Evolutionary conservation across 148 eudicot species (phyloP).

Genomic region (Mesembryanthemum crystallinum): DNA sequence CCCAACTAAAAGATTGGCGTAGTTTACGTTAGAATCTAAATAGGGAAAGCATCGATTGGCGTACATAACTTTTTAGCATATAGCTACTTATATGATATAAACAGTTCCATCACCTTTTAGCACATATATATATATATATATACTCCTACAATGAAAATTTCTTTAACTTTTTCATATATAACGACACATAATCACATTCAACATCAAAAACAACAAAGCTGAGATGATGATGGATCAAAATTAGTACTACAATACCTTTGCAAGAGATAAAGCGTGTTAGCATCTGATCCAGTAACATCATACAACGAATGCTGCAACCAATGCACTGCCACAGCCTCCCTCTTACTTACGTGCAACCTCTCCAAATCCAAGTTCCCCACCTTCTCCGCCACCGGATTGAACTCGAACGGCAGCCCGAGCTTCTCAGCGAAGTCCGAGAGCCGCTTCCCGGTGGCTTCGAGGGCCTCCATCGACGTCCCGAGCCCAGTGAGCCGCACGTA

Average conservation of each 20-base stretch:
- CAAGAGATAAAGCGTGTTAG: slow-evolving; percentile 69
- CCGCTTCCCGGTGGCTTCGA: slow-evolving; percentile 84
- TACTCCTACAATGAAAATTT: too few relatives aligned
- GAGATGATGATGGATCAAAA: too few relatives aligned
- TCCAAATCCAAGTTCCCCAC: slow-evolving; percentile 71
- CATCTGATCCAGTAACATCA: slow-evolving; percentile 88
- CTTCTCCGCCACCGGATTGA: slow-evolving; percentile 69
- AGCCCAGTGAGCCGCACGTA: slow-evolving; percentile 77
- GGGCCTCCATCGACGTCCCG: slow-evolving; percentile 64
- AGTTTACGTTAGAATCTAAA: neutral
- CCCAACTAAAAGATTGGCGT: too few relatives aligned
- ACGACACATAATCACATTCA: neutral
- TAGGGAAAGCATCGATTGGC: neutral
- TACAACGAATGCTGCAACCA: slow-evolving; percentile 96
- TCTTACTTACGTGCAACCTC: slow-evolving; percentile 62
- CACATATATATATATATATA: too few relatives aligned
- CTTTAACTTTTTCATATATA: too few relatives aligned
- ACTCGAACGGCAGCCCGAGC: slow-evolving; percentile 84
- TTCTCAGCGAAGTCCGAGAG: slow-evolving; percentile 78
- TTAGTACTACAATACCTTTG: slow-evolving; percentile 59
- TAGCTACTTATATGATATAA: neutral
- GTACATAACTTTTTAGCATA: neutral
- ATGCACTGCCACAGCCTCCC: slow-evolving; percentile 91
- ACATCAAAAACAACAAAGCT: too few relatives aligned
- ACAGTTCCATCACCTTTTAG: neutral